Evolutionary conservation across 805 yeast species (phyloP).

Genomic region (Teunomyces cretensis): DNA sequence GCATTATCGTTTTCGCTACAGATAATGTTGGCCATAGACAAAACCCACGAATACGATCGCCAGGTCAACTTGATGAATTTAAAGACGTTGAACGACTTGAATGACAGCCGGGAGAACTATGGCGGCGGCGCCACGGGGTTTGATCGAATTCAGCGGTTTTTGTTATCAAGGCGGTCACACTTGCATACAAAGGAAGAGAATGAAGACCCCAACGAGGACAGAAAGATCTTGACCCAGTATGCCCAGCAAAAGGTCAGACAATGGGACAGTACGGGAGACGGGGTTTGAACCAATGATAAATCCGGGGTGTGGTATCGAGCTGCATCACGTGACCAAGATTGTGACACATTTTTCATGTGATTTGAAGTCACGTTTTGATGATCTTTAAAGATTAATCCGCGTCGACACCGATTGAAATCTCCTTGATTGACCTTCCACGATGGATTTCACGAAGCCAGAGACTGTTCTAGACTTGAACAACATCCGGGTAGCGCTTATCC

Average conservation of each 20-base stretch:
- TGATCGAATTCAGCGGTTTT: constrained; percentile 33
- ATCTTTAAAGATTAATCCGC: background rate
- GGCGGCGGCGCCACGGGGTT: constrained; percentile 28
- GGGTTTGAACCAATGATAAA: background rate
- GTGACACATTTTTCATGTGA: background rate
- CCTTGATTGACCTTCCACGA: constrained; percentile 18
- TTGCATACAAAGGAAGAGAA: constrained; percentile 8
- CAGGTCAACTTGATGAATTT: constrained; percentile 26
- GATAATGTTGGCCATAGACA: constrained; percentile 38
- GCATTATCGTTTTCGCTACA: constrained; percentile 41
- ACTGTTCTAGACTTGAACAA: constrained; percentile 77
- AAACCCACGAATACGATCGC: constrained; percentile 31
- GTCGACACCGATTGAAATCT: background rate
- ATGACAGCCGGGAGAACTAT: constrained; percentile 24
- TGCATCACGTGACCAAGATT: too few species aligned
- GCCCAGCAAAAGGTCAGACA: constrained; percentile 27
- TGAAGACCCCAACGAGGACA: constrained; percentile 10
- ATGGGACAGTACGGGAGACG: constrained; percentile 10
- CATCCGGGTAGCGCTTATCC: constrained; percentile 78
- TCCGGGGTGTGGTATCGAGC: too few species aligned
- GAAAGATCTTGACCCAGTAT: constrained; percentile 24
- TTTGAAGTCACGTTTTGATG: background rate
- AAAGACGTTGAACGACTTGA: constrained; percentile 28
- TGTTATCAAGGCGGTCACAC: constrained; percentile 31
- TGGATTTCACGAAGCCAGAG: constrained; percentile 85